These are phyloP conservation scores for Patellifolia procumbens DNA, from an alignment of 179 eudicot genomes.

Conservation along the genomic window DNA sequence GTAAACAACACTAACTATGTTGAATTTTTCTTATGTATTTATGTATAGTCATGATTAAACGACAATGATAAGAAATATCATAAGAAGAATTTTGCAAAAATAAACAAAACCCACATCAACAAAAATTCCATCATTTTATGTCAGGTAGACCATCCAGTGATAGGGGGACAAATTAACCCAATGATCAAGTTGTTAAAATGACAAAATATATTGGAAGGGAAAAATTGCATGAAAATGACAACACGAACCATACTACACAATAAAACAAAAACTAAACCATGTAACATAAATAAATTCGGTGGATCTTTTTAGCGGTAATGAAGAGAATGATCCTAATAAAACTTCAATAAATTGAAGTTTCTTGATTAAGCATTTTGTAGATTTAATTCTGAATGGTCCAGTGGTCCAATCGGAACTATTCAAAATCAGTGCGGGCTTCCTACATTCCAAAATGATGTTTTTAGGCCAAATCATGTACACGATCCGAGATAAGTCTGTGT, in stretches of 20 bases:
- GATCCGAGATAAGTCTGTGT: too few relatives aligned
- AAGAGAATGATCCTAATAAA: too few relatives aligned
- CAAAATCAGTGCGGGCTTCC: too few relatives aligned
- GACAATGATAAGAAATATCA: slow-evolving; percentile 25
- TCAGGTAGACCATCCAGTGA: slow-evolving; percentile 15
- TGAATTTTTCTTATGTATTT: not conserved
- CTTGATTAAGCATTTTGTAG: too few relatives aligned
- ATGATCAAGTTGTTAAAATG: slow-evolving; percentile 16
- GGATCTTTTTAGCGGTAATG: too few relatives aligned
- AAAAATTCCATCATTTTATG: not conserved
- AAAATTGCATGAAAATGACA: slow-evolving; percentile 35
- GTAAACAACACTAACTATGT: not conserved
- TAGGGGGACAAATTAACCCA: slow-evolving; percentile 22
- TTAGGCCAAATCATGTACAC: too few relatives aligned
- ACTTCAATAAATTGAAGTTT: too few relatives aligned
- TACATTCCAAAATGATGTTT: too few relatives aligned
- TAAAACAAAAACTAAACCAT: not conserved
- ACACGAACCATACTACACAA: not conserved
- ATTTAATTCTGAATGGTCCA: too few relatives aligned
- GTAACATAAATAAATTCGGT: not conserved
- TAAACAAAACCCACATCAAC: not conserved
- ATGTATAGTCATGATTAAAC: slow-evolving; percentile 5
- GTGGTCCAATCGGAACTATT: too few relatives aligned
- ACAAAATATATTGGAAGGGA: not conserved
- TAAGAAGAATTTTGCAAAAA: not conserved